phyloP scores from a whole-genome alignment of 2,329 filamentous ascomycete species.

The Elsinoe australis region DNA sequence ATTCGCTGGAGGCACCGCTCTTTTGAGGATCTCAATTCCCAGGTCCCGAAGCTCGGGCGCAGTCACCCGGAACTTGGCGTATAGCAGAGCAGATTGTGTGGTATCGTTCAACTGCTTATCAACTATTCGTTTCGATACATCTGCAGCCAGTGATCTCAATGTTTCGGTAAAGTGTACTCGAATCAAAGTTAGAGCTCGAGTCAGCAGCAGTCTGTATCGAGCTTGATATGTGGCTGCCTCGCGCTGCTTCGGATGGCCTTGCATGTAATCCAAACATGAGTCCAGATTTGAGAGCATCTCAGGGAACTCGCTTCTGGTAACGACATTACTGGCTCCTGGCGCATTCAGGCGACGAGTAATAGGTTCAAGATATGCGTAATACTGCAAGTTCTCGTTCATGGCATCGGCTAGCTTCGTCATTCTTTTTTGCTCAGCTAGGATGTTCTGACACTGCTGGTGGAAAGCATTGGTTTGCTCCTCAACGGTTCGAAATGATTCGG shows the following conservation, averaged over 20 bases:
- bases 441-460: conserved; percentile 80
- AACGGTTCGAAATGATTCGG: conserved; percentile 78
- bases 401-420: conserved; percentile 73
- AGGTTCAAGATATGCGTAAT: conserved; percentile 88
- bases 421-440: conserved; percentile 72
- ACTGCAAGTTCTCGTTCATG: conserved; percentile 82
- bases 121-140: conserved; percentile 55
- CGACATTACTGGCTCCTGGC: conserved; percentile 76
- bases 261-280: conserved; percentile 88
- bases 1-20: conserved; percentile 53
- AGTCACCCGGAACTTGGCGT: conserved; percentile 62
- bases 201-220: conserved; percentile 74
- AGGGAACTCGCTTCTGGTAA: conserved; percentile 74
- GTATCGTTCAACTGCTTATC: conserved; percentile 64
- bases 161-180: conserved; percentile 58
- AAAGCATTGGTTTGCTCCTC: conserved; percentile 90
- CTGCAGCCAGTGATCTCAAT: conserved; percentile 55
- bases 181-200: conserved; percentile 58
- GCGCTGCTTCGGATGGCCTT: conserved; percentile 71
- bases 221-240: conserved; percentile 84
- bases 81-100: conserved; percentile 61
- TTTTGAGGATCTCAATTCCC: conserved; percentile 60
- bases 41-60: conserved; percentile 59
- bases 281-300: conserved; percentile 84
- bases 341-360: conserved; percentile 86